Evolutionary conservation across 2,329 filamentous ascomycete genomes (phyloP), one percentile per base, ranked within the genome.

Genomic region (Zymoseptoria ardabiliae): DNA sequence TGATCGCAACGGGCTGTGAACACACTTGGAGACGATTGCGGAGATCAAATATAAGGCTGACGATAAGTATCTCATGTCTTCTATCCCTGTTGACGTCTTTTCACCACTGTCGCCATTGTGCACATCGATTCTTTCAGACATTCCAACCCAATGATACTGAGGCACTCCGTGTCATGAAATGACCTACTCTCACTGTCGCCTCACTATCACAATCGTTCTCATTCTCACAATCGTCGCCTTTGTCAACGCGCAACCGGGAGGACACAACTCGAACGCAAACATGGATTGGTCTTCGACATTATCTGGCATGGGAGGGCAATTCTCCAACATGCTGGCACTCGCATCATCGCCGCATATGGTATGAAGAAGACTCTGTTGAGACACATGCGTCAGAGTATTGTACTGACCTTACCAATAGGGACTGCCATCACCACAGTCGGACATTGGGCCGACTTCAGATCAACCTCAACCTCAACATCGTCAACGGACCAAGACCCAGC

Each of bases 321-420:
- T 61, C 28, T 50, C 58, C 13, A 55, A 52, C 45, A 60, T 59
- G 52, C 54, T 62, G 49, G 57, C 57, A 28, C 58, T 59, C 28
- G 25, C 51, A 7, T 58, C 57, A 30, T 58, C 35, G 48, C 53
- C 55, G 20, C 51, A 55, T n/a, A 50, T 62, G 60, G 60, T 62
- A 59, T n/a, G 35, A n/a, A 45, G 35, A 45, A 17, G 57, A 23
- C 17, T 53, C 10, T n/a, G 11, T 22, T 25, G 5, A 11, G 9
- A 3, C 3, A 10, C 5, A n/a, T 22, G 9, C 9, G 17, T 19
- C 20, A 35, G 30, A 11, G 20, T 1, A 21, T 8, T 28, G 48
- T 41, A 41, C 60, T 60, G 41, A 62, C 22, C 10, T 21, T 10
- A 28, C 2, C 28, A 22, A 25, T 57, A 58, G 54, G 49, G 11